Base-by-base conservation (phyloP, 495 filamentous ascomycete species). In the Elasticomyces elasticus region DNA sequence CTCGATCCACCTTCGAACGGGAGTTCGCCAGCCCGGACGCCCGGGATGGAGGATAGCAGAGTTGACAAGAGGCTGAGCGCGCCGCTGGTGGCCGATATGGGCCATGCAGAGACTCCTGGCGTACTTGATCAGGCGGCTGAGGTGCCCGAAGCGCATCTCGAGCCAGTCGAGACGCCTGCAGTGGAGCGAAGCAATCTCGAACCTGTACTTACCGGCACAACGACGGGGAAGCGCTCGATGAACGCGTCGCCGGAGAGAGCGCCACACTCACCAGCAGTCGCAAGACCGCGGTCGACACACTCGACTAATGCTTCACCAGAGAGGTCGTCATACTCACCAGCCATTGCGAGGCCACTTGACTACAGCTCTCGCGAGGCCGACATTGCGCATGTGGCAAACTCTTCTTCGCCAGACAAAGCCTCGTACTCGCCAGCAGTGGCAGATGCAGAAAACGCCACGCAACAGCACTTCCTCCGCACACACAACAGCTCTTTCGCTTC, bases 1-100 rank as follows among this genome's bases (percentile, higher is more conserved):
- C 60, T 84, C 56, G 79, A 79, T 59, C 72, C 81, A 17, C 83
- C 83, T 12, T 79, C 74, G 54, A 72, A 77, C 0, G 76, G 72
- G 22, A 81, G 83, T 59, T 82, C 79, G 55, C 82, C 83, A 30
- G 81, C 81, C 5, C 74, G 75, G 43, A 74, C 69, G 6, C 81
- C 83, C 0, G 69, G 69, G 5, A 54, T 84, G 20, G 76, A 70
- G 31, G 37, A 55, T 28, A 42, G 31, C 22, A 11, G 13, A 13
- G 26, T 1, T 9, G 20, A 41, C 28, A 38, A 38, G 37, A 33
- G 54, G 19, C 24, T 57, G 15, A 57, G 54, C 26, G 15, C 35
- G n/a, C 35, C 54, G 20, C 33, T 77, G 38, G 70, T 75, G 11
- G 65, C 70, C 22, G 60, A 65, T 24, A 64, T 51, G 17, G 25